A percentile compares a stretch with the other conserved stretches of the same genome.
Evolutionary conservation across 2,329 filamentous ascomycete species (phyloP).

Genomic region (Fusarium drepaniforme): DNA sequence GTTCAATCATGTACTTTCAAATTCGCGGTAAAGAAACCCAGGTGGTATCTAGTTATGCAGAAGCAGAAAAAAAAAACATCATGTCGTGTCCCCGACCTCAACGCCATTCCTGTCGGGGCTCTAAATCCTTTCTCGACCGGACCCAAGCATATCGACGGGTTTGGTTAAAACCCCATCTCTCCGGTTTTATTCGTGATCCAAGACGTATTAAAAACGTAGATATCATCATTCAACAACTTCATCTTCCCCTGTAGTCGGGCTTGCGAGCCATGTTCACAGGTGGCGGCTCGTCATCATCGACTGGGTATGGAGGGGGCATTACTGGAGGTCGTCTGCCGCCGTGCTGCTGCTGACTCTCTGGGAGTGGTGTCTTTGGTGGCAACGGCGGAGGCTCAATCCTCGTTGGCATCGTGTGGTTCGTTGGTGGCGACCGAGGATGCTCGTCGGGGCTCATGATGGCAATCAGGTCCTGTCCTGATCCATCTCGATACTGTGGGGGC

Average conservation of each 20-base stretch:
- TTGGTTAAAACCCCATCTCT: background rate
- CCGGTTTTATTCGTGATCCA: background rate
- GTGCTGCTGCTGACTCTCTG: slow-evolving; percentile 56
- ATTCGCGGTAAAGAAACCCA: slow-evolving; percentile 31
- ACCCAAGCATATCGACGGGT: background rate
- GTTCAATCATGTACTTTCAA: slow-evolving; percentile 19
- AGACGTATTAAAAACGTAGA: background rate
- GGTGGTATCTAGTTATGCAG: slow-evolving; percentile 40
- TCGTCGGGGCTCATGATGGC: slow-evolving; percentile 72
- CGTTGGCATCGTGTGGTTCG: slow-evolving; percentile 49
- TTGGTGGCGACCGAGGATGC: slow-evolving; percentile 56
- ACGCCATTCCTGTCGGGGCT: slow-evolving; percentile 26
- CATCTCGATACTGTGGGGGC: slow-evolving; percentile 68
- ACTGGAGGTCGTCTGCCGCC: slow-evolving; percentile 49
- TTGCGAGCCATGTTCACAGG: slow-evolving; percentile 88
- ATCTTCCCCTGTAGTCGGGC: slow-evolving; percentile 74
- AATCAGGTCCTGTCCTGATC: slow-evolving; percentile 76
- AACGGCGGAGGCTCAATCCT: slow-evolving; percentile 75
- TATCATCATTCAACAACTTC: background rate
- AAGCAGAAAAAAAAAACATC: slow-evolving; percentile 25
- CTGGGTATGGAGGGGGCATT: slow-evolving; percentile 78
- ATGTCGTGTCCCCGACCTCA: slow-evolving; percentile 17
- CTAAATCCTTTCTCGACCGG: slow-evolving; percentile 5
- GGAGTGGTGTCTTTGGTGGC: slow-evolving; percentile 82
- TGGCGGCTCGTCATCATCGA: slow-evolving; percentile 84